Evolutionary conservation across 2,329 filamentous ascomycete species (phyloP).

Genomic region (Phoma sp.): DNA sequence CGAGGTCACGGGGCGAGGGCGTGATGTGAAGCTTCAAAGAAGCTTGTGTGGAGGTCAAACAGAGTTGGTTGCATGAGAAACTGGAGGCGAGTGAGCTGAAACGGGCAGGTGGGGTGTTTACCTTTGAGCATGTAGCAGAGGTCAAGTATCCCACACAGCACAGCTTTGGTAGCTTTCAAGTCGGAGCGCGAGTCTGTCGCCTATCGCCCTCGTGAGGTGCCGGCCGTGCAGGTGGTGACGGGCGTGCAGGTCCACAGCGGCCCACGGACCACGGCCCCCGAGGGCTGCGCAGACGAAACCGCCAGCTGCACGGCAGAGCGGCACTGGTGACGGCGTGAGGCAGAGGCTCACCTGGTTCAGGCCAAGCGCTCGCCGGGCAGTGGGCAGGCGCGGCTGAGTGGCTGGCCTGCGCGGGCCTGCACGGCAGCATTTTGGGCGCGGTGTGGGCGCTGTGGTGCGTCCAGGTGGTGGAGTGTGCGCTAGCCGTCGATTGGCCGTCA

Average conservation of each 20-base stretch:
- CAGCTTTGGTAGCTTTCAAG: background rate
- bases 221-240: conserved; percentile 10
- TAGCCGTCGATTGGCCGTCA: conserved; percentile 13
- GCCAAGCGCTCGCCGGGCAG: background rate
- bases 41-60: conserved; percentile 12
- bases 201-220: conserved; percentile 7
- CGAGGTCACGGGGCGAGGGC: conserved; percentile 1
- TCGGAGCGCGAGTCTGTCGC: conserved; percentile 4
- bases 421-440: conserved; percentile 9
- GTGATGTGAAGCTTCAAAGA: background rate
- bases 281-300: background rate
- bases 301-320: background rate
- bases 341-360: background rate
- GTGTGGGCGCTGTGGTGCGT: conserved; percentile 24
- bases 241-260: conserved; percentile 7
- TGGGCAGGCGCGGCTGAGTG: conserved; percentile 4
- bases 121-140: background rate
- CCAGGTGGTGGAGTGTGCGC: conserved; percentile 8
- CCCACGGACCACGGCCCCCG: conserved; percentile 5
- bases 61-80: conserved; percentile 26
- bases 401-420: too few relatives aligned
- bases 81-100: conserved; percentile 26
- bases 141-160: too few relatives aligned
- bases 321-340: background rate
- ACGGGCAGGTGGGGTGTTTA: conserved; percentile 18